Evolutionary conservation across 768 basidiomycete species (phyloP), one percentile per base, ranked within the genome.

Genomic region (Tricholoma matsutake): DNA sequence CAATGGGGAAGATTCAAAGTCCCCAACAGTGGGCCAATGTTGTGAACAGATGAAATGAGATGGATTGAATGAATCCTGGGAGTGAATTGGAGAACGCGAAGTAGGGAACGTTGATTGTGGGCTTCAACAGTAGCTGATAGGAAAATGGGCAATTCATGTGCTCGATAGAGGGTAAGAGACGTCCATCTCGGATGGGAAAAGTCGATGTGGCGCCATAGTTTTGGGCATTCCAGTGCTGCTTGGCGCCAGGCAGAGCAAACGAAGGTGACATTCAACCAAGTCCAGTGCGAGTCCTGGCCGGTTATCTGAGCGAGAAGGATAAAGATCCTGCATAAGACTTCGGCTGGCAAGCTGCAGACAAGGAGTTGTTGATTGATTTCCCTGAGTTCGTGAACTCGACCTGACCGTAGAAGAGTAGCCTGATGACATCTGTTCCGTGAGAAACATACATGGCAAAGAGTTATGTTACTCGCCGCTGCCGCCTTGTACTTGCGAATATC

Each of bases 171-270:
- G 7, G 75, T 74, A 31, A 76, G 54, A 41, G 68, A 61, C 28
- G 67, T 73, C 70, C 72, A 73, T 64, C 60, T 68, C 5, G 75
- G 71, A 63, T 75, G 69, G 2, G 76, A 72, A 57, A 78, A 79
- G 59, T 79, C 78, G 63, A 78, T 68, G 61, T 72, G 70, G 53
- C 69, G 66, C 78, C 77, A 79, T 22, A 78, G 63, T 14, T 71
- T 70, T 18, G 57, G 68, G 45, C 66, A 71, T n/a, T 68, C 62
- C 13, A 77, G 66, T 16, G 77, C 74, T 22, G 68, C 64, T 28
- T 61, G 62, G 58, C 77, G 70, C 78, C 78, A 79, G 53, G 64
- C 55, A 11, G 73, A 73, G 65, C 78, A 79, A 7, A 78, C 75
- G 45, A 74, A 69, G 3, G 76, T 69, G 32, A 78, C 47, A 35